Base-by-base conservation (phyloP, 2,329 filamentous ascomycete genomes). In the Pseudocercospora macadamiae region DNA sequence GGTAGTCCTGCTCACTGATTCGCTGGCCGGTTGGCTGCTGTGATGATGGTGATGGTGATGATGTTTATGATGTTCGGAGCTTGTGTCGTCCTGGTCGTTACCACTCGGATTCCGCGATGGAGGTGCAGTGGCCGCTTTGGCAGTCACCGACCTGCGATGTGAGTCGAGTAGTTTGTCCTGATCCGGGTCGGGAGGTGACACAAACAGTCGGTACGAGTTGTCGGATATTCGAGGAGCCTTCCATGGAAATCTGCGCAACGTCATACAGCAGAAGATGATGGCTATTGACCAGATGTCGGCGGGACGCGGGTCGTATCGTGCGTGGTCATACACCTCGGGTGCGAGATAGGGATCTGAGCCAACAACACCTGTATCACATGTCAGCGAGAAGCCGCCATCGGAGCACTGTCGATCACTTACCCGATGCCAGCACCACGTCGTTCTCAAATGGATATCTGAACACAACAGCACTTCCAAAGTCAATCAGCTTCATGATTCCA, bases 191-290 rank as follows among this genome's bases (percentile, higher is more conserved):
- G 93, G 93, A 6, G 90, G 84, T 1, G 95, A 86, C 12, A 93
- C 88, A 72, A 99, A 99, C 1, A 99, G 83, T 70, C 93, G 93
- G 77, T 91, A 99, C 0, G 92, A 96, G 74, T 96, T 97, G 74
- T 99, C 95, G 3, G 90, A 90, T 73, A 92, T 79, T 37, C 93
- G 86, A 3, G 95, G 95, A 32, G 96, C 87, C 78, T 99, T 99
- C 95, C 95, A 99, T 0, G 95, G 95, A 71, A 99, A 99, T 32
- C 95, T 83, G 19, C 95, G 85, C 39, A 99, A 81, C 4, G 91
- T 95, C 95, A 99, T 99, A 80, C 95, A 99, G 76, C 95, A 97
- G 77, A 93, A 99, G 55, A 99, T 97, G 68, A 99, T 99, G 16
- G 93, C 95, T 60, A 99, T 81, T 9, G 95, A 99, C 95, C 95